Percentiles rank a stretch among this genome's conserved stretches.
Evolutionary conservation across 331 rosid species (phyloP).

Genomic region (Ulmus americana): DNA sequence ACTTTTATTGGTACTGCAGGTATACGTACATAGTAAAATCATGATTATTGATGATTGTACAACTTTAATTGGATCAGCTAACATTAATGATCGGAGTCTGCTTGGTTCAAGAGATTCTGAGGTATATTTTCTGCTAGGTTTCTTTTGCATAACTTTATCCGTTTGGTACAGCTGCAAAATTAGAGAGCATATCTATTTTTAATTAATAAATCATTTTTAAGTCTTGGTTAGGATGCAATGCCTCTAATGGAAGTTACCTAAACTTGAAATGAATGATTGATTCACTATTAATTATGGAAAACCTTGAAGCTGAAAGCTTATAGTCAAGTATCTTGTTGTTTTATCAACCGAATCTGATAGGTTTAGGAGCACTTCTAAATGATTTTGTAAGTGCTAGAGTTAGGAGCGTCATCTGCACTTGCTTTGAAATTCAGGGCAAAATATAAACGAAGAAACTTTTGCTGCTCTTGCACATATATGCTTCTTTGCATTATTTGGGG

Average conservation of each 20-base stretch:
- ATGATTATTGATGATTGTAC: conserved; percentile 81
- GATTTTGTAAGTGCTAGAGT: background rate
- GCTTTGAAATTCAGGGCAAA: background rate
- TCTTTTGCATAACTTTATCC: background rate
- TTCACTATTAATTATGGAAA: too few relatives aligned
- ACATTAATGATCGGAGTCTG: conserved; percentile 93
- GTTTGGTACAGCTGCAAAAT: background rate
- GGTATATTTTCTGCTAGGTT: conserved; percentile 40
- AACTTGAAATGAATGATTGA: too few relatives aligned
- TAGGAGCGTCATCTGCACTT: background rate
- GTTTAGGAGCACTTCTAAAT: background rate
- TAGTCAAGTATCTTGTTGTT: background rate
- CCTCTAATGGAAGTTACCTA: too few relatives aligned
- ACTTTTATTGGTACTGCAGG: conserved; percentile 38
- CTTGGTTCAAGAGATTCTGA: conserved; percentile 97
- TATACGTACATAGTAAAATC: conserved; percentile 95
- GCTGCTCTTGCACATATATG: conserved; percentile 10
- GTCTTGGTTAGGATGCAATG: too few relatives aligned
- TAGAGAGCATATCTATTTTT: too few relatives aligned
- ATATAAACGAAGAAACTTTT: background rate
- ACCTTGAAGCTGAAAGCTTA: background rate
- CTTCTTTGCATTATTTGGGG: conserved; percentile 17
- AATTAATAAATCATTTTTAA: too few relatives aligned
- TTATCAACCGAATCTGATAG: background rate
- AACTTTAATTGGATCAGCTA: conserved; percentile 88